phyloP scores from a whole-genome alignment of 2,329 filamentous ascomycete genomes.

The Venturia effusa region DNA sequence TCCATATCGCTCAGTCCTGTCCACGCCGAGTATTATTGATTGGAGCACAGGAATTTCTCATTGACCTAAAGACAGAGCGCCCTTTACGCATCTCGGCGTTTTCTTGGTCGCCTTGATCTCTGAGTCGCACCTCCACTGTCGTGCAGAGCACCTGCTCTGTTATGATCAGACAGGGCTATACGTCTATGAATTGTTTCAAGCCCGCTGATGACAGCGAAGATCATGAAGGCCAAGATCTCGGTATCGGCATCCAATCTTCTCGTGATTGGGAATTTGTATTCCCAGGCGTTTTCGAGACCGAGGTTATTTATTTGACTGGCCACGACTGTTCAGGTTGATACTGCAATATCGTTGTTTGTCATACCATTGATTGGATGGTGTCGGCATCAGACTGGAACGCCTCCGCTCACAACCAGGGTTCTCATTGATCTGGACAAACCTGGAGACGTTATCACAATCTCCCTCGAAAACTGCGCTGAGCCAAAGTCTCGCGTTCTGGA shows the following conservation, averaged over 20 bases:
- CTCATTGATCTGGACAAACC: not conserved
- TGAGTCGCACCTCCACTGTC: not conserved
- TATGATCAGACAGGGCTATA: not conserved
- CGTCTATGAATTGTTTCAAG: not conserved
- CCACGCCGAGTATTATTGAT: constrained; percentile 1
- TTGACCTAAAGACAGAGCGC: not conserved
- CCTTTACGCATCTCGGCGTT: not conserved
- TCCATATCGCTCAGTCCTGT: not conserved
- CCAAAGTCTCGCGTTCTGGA: not conserved
- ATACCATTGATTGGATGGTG: not conserved
- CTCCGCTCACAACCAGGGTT: not conserved
- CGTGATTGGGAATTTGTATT: constrained; percentile 1
- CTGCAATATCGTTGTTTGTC: not conserved
- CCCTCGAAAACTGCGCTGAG: not conserved
- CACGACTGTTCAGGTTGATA: not conserved
- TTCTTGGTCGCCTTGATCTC: not conserved
- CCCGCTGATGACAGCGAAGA: not conserved
- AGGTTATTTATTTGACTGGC: not conserved
- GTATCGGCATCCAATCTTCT: not conserved
- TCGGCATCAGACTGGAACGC: not conserved
- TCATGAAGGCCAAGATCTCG: not conserved
- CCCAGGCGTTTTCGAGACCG: not conserved
- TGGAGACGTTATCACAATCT: not conserved
- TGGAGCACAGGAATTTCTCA: not conserved
- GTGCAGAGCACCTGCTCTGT: not conserved